Conservation (phyloP, 2,329 filamentous ascomycete genomes). For the Trichoderma arundinaceum region DNA sequence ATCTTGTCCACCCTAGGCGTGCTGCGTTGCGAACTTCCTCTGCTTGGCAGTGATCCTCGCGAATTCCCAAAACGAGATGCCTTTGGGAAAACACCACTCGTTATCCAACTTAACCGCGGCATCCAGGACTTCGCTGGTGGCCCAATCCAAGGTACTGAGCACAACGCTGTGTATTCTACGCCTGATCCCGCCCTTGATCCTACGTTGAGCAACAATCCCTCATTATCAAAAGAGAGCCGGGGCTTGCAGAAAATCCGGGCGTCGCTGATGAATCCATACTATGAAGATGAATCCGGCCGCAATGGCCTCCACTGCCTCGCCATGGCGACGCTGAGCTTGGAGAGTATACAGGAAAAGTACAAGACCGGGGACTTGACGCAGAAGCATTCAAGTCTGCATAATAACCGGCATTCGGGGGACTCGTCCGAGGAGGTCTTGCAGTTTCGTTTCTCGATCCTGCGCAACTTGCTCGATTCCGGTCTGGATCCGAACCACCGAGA, state of each 20-base stretch:
- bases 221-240: slow-evolving; percentile 34
- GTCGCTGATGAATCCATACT: slow-evolving; percentile 33
- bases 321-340: slow-evolving; percentile 54
- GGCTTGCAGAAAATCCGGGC: slow-evolving; percentile 37
- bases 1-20: slow-evolving; percentile 40
- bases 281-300: slow-evolving; percentile 49
- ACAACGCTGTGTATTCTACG: slow-evolving; percentile 19
- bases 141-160: too few species aligned
- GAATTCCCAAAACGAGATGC: slow-evolving; percentile 54
- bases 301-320: slow-evolving; percentile 66
- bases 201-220: slow-evolving; percentile 2
- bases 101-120: neutral
- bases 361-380: slow-evolving; percentile 24
- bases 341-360: slow-evolving; percentile 46
- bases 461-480: slow-evolving; percentile 44
- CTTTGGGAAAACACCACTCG: slow-evolving; percentile 47
- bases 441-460: slow-evolving; percentile 39
- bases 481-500: slow-evolving; percentile 62
- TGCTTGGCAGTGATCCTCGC: slow-evolving; percentile 44
- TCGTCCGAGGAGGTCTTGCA: slow-evolving; percentile 43
- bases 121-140: too few species aligned
- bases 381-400: slow-evolving; percentile 22
- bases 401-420: slow-evolving; percentile 42
- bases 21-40: slow-evolving; percentile 41
- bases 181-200: slow-evolving; percentile 19